Conservation (phyloP, 2,329 filamentous ascomycete genomes). For the Colletotrichum agaves region DNA sequence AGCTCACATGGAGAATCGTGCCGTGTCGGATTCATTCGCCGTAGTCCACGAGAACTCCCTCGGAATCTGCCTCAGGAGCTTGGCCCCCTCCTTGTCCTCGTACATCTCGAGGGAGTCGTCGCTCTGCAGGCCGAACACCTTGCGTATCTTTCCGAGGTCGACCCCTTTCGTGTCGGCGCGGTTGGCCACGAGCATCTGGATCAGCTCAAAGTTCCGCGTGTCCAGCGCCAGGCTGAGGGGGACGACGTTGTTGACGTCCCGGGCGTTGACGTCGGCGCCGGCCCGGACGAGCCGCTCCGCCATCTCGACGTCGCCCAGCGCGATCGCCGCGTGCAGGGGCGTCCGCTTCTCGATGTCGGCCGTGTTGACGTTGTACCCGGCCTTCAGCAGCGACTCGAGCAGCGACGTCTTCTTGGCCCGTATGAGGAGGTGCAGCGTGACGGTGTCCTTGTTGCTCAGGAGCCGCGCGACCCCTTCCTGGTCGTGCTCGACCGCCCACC, state of each 20-base stretch:
- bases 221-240: background rate
- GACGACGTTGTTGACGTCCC: background rate
- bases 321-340: background rate
- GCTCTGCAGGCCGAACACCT: background rate
- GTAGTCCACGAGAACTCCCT: conserved; percentile 1
- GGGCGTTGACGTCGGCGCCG: background rate
- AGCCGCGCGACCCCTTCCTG: background rate
- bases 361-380: background rate
- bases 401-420: background rate
- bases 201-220: background rate
- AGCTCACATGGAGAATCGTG: background rate
- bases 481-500: background rate
- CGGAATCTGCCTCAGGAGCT: background rate
- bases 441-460: background rate
- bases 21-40: background rate
- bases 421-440: background rate
- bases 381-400: background rate
- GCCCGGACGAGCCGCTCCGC: background rate
- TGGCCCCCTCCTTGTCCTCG: background rate
- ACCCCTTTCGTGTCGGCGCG: background rate
- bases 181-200: background rate
- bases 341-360: conserved; percentile 4
- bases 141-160: background rate
- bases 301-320: background rate
- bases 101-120: background rate